A percentile compares a stretch with the other conserved stretches of the same genome.
These are phyloP conservation scores for Plectosphaerella sp. DNA, from an alignment of 2,329 filamentous ascomycete species.

Conservation along the genomic window DNA sequence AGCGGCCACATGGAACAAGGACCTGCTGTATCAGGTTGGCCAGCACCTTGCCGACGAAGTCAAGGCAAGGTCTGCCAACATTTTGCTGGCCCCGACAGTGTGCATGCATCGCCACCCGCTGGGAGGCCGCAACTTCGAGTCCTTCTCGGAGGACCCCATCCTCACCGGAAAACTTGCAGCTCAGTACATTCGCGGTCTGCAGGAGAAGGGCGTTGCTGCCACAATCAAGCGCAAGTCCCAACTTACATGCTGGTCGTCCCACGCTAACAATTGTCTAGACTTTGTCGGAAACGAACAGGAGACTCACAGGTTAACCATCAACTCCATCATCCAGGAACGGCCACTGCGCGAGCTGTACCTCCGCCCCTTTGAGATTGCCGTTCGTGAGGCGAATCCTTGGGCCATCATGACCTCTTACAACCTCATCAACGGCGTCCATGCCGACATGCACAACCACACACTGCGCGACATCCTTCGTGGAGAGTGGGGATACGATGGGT, in stretches of 20 bases:
- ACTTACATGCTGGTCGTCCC: neutral
- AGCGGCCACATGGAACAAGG: conserved; percentile 73
- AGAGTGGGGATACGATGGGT: conserved; percentile 61
- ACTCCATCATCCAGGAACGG: conserved; percentile 61
- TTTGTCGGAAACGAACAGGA: conserved; percentile 73
- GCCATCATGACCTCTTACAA: conserved; percentile 68
- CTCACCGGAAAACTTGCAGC: conserved; percentile 71
- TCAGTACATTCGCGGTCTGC: conserved; percentile 67
- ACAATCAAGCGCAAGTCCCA: conserved; percentile 65
- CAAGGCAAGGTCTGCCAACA: conserved; percentile 68
- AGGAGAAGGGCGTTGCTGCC: conserved; percentile 69
- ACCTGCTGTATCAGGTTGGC: conserved; percentile 65
- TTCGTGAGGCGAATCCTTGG: conserved; percentile 65
- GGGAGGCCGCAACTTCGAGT: conserved; percentile 83
- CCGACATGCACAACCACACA: conserved; percentile 50
- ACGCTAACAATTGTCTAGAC: conserved; percentile 29
- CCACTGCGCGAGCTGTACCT: conserved; percentile 67
- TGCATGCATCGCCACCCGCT: conserved; percentile 80
- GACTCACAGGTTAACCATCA: conserved; percentile 59
- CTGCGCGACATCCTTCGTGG: conserved; percentile 54
- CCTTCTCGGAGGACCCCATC: conserved; percentile 77
- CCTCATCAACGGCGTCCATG: conserved; percentile 58
- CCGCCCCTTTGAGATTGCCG: conserved; percentile 70
- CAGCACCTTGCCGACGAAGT: conserved; percentile 67
- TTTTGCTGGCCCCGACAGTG: conserved; percentile 72